Evolutionary conservation across 2,329 filamentous ascomycete genomes (phyloP).

Genomic region (Aspergillus hortae): DNA sequence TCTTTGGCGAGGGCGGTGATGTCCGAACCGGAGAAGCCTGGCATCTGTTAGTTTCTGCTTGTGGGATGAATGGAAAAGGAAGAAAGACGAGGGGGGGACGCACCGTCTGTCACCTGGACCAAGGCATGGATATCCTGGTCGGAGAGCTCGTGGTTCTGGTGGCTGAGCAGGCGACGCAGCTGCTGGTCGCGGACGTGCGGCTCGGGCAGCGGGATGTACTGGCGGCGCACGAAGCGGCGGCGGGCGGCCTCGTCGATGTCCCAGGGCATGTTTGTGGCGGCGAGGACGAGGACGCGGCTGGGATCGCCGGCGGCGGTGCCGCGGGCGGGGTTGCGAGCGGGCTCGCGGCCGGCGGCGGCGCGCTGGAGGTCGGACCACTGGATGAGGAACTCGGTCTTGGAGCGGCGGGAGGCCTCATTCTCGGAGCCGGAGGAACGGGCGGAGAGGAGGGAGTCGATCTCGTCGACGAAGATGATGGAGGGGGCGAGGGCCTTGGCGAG

Average conservation of each 20-base stretch:
- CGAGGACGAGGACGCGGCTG: conserved; percentile 84
- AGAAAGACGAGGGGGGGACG: neutral
- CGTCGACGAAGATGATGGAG: conserved; percentile 96
- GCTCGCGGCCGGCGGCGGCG: conserved; percentile 83
- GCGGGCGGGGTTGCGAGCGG: conserved; percentile 37
- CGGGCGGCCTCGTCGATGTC: conserved; percentile 95
- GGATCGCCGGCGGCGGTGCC: conserved; percentile 61
- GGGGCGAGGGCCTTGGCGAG: conserved; percentile 87
- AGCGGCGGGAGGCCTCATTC: conserved; percentile 86
- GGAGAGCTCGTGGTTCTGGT: conserved; percentile 79
- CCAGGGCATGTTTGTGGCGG: conserved; percentile 95
- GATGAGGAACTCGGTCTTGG: conserved; percentile 97
- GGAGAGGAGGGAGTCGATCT: conserved; percentile 91
- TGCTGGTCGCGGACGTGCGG: conserved; percentile 75
- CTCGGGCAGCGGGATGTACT: conserved; percentile 94
- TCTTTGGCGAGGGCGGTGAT: conserved; percentile 97
- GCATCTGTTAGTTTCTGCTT: conserved; percentile 4
- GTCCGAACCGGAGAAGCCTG: conserved; percentile 96
- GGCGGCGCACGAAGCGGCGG: conserved; percentile 82
- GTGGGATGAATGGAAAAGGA: neutral
- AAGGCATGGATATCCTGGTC: conserved; percentile 69
- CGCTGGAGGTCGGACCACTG: conserved; percentile 94
- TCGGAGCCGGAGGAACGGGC: conserved; percentile 74
- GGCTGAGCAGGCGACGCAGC: conserved; percentile 71
- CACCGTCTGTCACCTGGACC: conserved; percentile 81